Evolutionary conservation across 2,329 filamentous ascomycete species (phyloP), one percentile per base, ranked within the genome.

Genomic region (Tympanopsis confertula): DNA sequence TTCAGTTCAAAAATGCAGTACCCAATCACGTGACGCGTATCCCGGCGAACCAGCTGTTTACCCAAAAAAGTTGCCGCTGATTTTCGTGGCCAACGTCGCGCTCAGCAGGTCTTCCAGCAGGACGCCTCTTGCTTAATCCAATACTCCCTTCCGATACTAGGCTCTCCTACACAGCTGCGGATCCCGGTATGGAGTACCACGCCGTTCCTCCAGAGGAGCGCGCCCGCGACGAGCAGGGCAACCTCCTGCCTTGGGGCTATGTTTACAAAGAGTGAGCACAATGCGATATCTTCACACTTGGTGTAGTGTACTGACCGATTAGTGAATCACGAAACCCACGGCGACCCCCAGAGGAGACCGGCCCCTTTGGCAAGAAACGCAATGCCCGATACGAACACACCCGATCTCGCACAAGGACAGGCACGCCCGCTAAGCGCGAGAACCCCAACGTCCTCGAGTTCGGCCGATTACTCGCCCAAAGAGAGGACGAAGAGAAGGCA

Each of bases 121-220:
- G n/a, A n/a, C n/a, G n/a, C n/a, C n/a, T n/a, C n/a, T n/a, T n/a
- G n/a, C n/a, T n/a, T n/a, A n/a, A n/a, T n/a, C n/a, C n/a, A n/a
- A n/a, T n/a, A n/a, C n/a, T n/a, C n/a, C n/a, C n/a, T n/a, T n/a
- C n/a, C n/a, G n/a, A n/a, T n/a, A n/a, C n/a, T n/a, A n/a, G n/a
- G n/a, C n/a, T n/a, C n/a, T n/a, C n/a, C n/a, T n/a, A n/a, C n/a
- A n/a, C n/a, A n/a, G n/a, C n/a, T n/a, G n/a, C n/a, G n/a, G n/a
- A n/a, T n/a, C n/a, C n/a, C n/a, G n/a, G n/a, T n/a, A 79, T 79
- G 70, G 75, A 81, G 55, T 74, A 80, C 37, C 75, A 81, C 54
- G 72, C 71, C 20, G 75, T 81, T 10, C 74, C 75, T 22, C 71
- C 71, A 38, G 66, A 72, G 46, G 76, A 80, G 55, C 69, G 74